Evolutionary conservation across 768 basidiomycete species (phyloP).

Genomic region (Bullera alba): DNA sequence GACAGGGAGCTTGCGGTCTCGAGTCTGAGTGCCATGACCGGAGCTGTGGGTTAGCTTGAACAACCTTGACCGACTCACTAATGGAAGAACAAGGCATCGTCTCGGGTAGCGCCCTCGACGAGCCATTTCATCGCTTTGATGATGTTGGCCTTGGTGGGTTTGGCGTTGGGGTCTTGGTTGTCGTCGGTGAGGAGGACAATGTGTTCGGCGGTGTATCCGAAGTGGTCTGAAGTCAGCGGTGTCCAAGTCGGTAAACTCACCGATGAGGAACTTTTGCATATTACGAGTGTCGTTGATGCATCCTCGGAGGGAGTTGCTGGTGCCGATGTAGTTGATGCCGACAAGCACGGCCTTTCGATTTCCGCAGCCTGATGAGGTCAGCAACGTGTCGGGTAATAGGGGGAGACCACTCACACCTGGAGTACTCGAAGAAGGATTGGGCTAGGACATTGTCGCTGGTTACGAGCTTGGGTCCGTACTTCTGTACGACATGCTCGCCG

Average conservation of each 20-base stretch:
- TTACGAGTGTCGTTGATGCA: slow-evolving; percentile 3
- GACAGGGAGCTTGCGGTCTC: too few relatives aligned
- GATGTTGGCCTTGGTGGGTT: slow-evolving; percentile 1
- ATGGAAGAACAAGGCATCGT: slow-evolving; percentile 1
- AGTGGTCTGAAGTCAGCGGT: background rate
- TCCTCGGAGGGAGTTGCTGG: background rate
- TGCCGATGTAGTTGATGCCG: slow-evolving; percentile 6
- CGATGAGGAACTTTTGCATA: background rate
- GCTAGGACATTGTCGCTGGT: background rate
- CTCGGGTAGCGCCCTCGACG: background rate
- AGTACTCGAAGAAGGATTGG: background rate
- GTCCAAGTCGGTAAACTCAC: background rate
- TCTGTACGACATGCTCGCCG: background rate
- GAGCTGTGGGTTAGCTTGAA: background rate
- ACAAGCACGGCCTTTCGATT: slow-evolving; percentile 1
- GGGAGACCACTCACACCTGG: background rate
- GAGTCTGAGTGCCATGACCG: background rate
- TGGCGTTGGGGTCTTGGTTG: background rate
- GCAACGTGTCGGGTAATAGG: background rate
- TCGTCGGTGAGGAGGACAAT: slow-evolving; percentile 3
- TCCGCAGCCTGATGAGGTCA: background rate
- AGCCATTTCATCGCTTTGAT: slow-evolving; percentile 1
- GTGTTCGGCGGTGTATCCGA: background rate
- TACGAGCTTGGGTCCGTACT: background rate
- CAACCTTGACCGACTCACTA: background rate